These are phyloP conservation scores for Paramecium biaurelia DNA, from an alignment of 73 alveolate species.

Conservation along the genomic window DNA sequence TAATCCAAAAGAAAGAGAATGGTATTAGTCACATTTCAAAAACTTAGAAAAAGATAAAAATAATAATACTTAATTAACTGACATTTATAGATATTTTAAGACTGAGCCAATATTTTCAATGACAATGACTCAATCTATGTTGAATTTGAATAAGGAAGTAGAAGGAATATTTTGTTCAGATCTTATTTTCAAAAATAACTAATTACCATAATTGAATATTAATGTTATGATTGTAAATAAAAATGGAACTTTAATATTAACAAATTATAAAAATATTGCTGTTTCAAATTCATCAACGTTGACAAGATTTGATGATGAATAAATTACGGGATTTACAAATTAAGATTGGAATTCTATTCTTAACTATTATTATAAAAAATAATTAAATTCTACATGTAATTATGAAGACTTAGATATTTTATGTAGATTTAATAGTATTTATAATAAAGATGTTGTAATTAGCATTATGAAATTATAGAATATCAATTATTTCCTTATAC, in stretches of 20 bases:
- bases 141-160: not conserved
- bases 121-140: not conserved
- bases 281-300: not conserved
- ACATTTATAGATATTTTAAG: not conserved
- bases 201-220: not conserved
- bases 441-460: not conserved
- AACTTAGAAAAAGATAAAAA: not conserved
- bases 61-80: not conserved
- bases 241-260: not conserved
- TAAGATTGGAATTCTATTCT: not conserved
- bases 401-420: not conserved
- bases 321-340: not conserved
- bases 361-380: not conserved
- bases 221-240: not conserved
- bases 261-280: not conserved
- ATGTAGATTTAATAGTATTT: not conserved
- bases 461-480: not conserved
- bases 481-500: not conserved
- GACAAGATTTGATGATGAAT: not conserved
- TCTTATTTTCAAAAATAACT: not conserved
- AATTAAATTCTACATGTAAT: not conserved
- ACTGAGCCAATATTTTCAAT: not conserved
- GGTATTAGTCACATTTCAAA: not conserved
- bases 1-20: not conserved
- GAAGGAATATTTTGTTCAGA: slow-evolving; percentile 8